Evolutionary conservation across 1,139 yeast genomes (phyloP).

Genomic region (Blastobotrys buckinghamii): DNA sequence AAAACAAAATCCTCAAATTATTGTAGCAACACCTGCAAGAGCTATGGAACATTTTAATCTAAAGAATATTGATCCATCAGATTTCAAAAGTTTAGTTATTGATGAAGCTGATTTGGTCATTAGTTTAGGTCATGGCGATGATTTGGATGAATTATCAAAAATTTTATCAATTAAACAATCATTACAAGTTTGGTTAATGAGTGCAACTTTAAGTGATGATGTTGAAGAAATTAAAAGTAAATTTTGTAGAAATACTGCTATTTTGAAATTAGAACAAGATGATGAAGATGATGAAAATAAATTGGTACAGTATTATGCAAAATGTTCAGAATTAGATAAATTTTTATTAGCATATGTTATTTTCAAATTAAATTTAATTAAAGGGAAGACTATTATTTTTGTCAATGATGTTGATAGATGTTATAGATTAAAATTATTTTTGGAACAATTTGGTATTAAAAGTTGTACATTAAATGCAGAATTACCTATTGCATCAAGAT

Average conservation of each 20-base stretch:
- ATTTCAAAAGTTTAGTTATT: conserved; percentile 67
- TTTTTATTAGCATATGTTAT: conserved; percentile 86
- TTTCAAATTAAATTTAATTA: conserved; percentile 78
- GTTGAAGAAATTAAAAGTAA: conserved; percentile 65
- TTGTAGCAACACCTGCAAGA: conserved; percentile 85
- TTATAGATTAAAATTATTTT: conserved; percentile 78
- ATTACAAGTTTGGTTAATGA: conserved; percentile 88
- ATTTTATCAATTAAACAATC: conserved; percentile 66
- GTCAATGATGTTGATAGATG: conserved; percentile 96
- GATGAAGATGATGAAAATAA: conserved; percentile 46
- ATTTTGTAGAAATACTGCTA: conserved; percentile 84
- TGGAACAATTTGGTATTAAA: conserved; percentile 92
- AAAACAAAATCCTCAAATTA: conserved; percentile 64
- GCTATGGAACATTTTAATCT: conserved; percentile 44
- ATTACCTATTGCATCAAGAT: conserved; percentile 84
- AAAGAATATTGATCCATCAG: conserved; percentile 36
- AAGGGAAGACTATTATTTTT: conserved; percentile 86
- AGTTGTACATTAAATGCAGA: conserved; percentile 89
- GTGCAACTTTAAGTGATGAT: conserved; percentile 91
- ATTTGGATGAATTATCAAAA: conserved; percentile 54
- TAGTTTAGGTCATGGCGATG: conserved; percentile 89
- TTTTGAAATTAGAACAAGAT: conserved; percentile 55
- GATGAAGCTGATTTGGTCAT: conserved; percentile 94
- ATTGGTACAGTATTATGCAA: conserved; percentile 79
- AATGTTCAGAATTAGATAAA: conserved; percentile 84